Evolutionary conservation across 2,329 filamentous ascomycete species (phyloP).

Genomic region (Catunica adiposa): DNA sequence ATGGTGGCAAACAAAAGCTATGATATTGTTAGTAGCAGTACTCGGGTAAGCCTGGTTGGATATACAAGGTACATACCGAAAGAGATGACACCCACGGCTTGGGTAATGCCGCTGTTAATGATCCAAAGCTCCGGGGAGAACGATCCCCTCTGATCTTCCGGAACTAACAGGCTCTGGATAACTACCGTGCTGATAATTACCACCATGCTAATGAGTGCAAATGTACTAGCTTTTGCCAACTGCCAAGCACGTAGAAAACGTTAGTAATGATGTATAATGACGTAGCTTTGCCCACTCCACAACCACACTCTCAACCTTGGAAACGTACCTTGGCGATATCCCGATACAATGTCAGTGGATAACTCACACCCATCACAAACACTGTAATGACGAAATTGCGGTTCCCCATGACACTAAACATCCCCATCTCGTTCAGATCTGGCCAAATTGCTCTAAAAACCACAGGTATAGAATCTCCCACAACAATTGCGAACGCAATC

Average conservation of each 20-base stretch:
- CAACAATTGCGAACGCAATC: slow-evolving; percentile 95
- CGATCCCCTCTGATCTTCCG: slow-evolving; percentile 52
- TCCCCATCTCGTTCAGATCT: slow-evolving; percentile 49
- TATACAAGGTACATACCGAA: slow-evolving; percentile 47
- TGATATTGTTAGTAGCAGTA: neutral
- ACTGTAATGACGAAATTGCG: slow-evolving; percentile 74
- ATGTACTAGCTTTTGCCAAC: slow-evolving; percentile 88
- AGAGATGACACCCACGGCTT: slow-evolving; percentile 93
- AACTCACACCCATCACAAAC: slow-evolving; percentile 73
- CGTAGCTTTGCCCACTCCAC: neutral
- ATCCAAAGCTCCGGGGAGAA: slow-evolving; percentile 54
- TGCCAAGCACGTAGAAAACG: slow-evolving; percentile 22
- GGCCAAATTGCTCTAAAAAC: slow-evolving; percentile 75
- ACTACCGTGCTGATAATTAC: slow-evolving; percentile 80
- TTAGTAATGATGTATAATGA: slow-evolving; percentile 6
- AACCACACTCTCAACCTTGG: neutral
- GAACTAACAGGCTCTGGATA: slow-evolving; percentile 62
- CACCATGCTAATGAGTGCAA: slow-evolving; percentile 84
- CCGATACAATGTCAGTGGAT: slow-evolving; percentile 79
- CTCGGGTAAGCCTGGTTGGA: slow-evolving; percentile 1
- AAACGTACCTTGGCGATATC: slow-evolving; percentile 78
- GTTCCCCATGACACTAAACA: slow-evolving; percentile 69
- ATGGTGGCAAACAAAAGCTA: slow-evolving; percentile 61
- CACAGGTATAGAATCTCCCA: slow-evolving; percentile 89
- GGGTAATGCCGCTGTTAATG: slow-evolving; percentile 79